Conservation (phyloP, 2,329 filamentous ascomycete species). For the Alternaria panax region DNA sequence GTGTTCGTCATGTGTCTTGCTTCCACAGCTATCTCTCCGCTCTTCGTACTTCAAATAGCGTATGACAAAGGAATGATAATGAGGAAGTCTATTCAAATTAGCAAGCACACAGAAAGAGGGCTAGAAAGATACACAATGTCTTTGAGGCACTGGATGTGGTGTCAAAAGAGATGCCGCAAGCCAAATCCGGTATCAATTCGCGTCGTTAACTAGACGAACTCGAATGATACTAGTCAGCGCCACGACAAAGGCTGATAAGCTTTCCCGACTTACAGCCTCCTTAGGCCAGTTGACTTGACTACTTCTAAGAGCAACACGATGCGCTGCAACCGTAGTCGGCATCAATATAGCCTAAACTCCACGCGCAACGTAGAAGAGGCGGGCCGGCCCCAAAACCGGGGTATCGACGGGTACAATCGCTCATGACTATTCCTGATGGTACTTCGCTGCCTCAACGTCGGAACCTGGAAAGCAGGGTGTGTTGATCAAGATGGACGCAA, state of each 20-base stretch:
- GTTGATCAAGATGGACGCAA: background rate
- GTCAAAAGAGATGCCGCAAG: background rate
- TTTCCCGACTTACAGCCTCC: background rate
- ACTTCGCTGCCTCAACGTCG: background rate
- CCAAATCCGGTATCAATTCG: background rate
- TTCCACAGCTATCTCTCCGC: background rate
- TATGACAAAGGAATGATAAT: background rate
- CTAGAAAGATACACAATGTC: background rate
- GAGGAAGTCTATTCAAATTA: background rate
- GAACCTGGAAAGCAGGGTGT: background rate
- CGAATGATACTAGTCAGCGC: background rate
- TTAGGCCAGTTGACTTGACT: background rate
- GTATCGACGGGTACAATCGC: background rate
- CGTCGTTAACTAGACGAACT: background rate
- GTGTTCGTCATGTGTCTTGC: background rate
- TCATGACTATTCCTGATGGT: conserved; percentile 1
- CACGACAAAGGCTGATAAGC: background rate
- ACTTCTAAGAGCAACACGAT: background rate
- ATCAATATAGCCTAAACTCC: conserved; percentile 9
- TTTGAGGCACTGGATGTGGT: background rate
- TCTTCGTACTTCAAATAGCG: background rate
- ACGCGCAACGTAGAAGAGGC: background rate
- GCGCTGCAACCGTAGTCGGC: background rate
- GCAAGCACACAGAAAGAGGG: background rate
- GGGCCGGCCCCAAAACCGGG: background rate